Evolutionary conservation across 2,329 filamentous ascomycete species (phyloP).

Genomic region (Pseudopithomyces chartarum): DNA sequence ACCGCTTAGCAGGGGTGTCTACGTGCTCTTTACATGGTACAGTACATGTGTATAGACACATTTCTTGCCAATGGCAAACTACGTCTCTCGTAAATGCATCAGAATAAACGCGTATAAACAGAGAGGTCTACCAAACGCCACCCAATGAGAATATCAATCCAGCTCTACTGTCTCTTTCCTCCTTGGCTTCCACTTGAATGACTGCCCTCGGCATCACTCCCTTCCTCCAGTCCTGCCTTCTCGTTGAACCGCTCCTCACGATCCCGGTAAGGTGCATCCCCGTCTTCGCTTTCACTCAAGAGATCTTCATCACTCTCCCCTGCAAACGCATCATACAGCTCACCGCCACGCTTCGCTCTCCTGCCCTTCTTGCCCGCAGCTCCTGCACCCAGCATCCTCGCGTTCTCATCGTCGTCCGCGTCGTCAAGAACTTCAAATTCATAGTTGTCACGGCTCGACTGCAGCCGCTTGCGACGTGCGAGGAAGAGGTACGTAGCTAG

Average conservation of each 20-base stretch:
- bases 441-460: slow-evolving; percentile 80
- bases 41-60: background rate
- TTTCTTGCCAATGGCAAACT: background rate
- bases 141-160: slow-evolving; percentile 20
- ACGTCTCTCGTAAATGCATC: background rate
- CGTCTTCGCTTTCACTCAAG: slow-evolving; percentile 52
- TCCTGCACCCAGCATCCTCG: slow-evolving; percentile 49
- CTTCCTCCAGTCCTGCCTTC: slow-evolving; percentile 31
- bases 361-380: slow-evolving; percentile 48
- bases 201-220: slow-evolving; percentile 30
- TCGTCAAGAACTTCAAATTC: slow-evolving; percentile 93
- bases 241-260: slow-evolving; percentile 37
- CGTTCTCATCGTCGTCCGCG: slow-evolving; percentile 68
- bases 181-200: slow-evolving; percentile 31
- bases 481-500: slow-evolving; percentile 83
- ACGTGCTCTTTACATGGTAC: too few species aligned
- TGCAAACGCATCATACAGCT: slow-evolving; percentile 97
- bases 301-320: slow-evolving; percentile 82
- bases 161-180: slow-evolving; percentile 30
- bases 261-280: slow-evolving; percentile 44
- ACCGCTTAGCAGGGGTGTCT: background rate
- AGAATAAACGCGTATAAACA: background rate
- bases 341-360: slow-evolving; percentile 71
- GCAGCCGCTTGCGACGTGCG: slow-evolving; percentile 75
- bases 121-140: slow-evolving; percentile 16